Evolutionary conservation across 2,329 filamentous ascomycete species (phyloP), one percentile per base, ranked within the genome.

Genomic region (Akanthomyces dipterigenus): DNA sequence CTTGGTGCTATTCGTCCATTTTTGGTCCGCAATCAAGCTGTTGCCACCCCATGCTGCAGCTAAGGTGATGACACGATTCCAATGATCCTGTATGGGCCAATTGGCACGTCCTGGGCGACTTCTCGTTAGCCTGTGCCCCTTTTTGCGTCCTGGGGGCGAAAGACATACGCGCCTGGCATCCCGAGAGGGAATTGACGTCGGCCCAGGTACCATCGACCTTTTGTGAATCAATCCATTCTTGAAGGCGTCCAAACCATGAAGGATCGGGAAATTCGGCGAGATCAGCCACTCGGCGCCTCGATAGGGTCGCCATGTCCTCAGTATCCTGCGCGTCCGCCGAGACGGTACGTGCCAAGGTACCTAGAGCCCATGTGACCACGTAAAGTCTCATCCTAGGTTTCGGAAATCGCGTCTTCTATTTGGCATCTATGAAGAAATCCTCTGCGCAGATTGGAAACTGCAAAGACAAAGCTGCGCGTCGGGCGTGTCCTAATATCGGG

Each of bases 41-140:
- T 53, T 64, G 53, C 66, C 69, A 22, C 58, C 66, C 67, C 64
- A 70, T 16, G 65, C 68, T 42, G 64, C 67, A 20, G 62, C 64
- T n/a, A 65, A 65, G 46, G 64, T 49, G 22, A 62, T 62, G 42
- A 62, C 65, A 22, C 67, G 61, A 53, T 68, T 67, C 66, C 66
- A 67, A 51, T 68, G 67, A 42, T 64, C 61, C 56, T 67, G 67
- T 11, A 66, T 64, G 2, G 66, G 66, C 67, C 67, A 68, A 42
- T 68, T 67, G 54, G 67, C 67, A 28, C 66, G 65, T 54, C 63
- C 67, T 67, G 18, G 9, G 7, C 54, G 14, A 40, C 38, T 26
- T 18, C n/a, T 9, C 6, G 46, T 50, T 18, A 50, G 36, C 34
- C 43, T 9, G 22, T 18, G 16, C 3, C 14, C 16, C 42, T 11